Percentiles rank a stretch among this genome's conserved stretches.
Evolutionary conservation across 1,139 yeast species (phyloP).

Genomic region (Yamadazyma spencermartinsiae): DNA sequence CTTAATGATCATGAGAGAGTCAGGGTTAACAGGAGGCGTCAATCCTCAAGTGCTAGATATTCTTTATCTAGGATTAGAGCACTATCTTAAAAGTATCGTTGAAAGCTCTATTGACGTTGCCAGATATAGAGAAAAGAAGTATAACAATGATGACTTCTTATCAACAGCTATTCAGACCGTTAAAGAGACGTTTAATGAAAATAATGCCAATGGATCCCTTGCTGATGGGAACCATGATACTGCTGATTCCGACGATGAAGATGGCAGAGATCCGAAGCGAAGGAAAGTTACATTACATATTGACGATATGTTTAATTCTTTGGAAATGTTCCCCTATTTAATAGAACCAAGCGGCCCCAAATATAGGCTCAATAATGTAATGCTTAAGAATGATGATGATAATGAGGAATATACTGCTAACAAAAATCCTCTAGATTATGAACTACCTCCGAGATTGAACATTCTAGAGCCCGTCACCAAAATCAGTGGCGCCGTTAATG

Average conservation of each 20-base stretch:
- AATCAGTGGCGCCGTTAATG: slow-evolving; percentile 5
- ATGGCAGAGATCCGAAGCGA: slow-evolving; percentile 20
- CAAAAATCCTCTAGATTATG: slow-evolving; percentile 31
- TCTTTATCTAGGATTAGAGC: slow-evolving; percentile 75
- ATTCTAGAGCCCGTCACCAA: slow-evolving; percentile 5
- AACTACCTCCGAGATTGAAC: slow-evolving; percentile 38
- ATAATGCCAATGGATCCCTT: slow-evolving; percentile 3
- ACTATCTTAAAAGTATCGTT: slow-evolving; percentile 70
- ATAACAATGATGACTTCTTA: slow-evolving; percentile 45
- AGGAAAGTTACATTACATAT: slow-evolving; percentile 50
- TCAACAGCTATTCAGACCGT: slow-evolving; percentile 22
- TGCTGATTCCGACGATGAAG: slow-evolving; percentile 19
- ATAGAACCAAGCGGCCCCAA: slow-evolving; percentile 68
- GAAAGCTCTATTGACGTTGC: slow-evolving; percentile 77
- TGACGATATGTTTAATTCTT: slow-evolving; percentile 66
- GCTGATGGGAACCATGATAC: slow-evolving; percentile 4
- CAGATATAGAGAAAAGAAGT: slow-evolving; percentile 56
- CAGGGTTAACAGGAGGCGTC: slow-evolving; percentile 84
- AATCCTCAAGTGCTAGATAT: slow-evolving; percentile 74
- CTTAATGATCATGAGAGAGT: slow-evolving; percentile 84
- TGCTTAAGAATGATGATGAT: slow-evolving; percentile 60
- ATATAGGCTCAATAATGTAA: slow-evolving; percentile 49
- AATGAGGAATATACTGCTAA: slow-evolving; percentile 22
- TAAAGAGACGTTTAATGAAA: slow-evolving; percentile 15
- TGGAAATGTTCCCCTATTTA: slow-evolving; percentile 64